Base-by-base conservation (phyloP, 768 basidiomycete genomes). In the Kwoniella sp. region DNA sequence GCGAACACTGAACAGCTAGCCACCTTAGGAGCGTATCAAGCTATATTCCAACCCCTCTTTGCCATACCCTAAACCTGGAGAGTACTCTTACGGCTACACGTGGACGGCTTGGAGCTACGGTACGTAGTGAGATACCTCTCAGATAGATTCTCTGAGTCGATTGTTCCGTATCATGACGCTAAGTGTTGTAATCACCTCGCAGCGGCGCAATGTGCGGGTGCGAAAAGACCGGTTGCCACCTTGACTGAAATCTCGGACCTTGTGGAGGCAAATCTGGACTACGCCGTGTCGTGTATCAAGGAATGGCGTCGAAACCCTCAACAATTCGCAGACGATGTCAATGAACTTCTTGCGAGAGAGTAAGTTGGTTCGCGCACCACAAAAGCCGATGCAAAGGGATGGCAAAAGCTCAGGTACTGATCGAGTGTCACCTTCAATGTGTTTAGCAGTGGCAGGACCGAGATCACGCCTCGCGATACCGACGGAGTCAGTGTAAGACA, bases 21-120 rank as follows among this genome's bases (percentile, higher is more conserved):
- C 13, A 13, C 34, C 34, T 5, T 13, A 34, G 34, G 7, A 34
- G 13, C 34, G 34, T 13, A 34, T 34, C 13, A 34, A 5, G 34
- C 34, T 34, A 5, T 34, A 34, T 25, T 26, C 8, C 7, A 29
- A 54, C 29, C 53, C 53, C 26, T 17, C 15, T 23, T 26, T 54
- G 5, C 15, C 26, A 3, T 54, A 25, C 26, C 53, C 53, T 3
- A 20, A 23, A 54, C 12, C 13, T 7, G 53, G 53, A 54, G 53
- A 12, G 3, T 26, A 4, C 26, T 54, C 53, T 9, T 25, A 25
- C 26, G 53, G 53, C 5, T 54, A 54, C 20, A 54, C 13, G 7
- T 54, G 53, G 53, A 22, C 25, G 3, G 53, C 53, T 26, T 54
- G 53, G 53, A 22, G 53, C 7, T 25, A 54, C 23, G 53, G 53